Percentiles rank a stretch among this genome's conserved stretches.
phyloP scores from a whole-genome alignment of 179 eudicot genomes.

The Silene vulgaris region DNA sequence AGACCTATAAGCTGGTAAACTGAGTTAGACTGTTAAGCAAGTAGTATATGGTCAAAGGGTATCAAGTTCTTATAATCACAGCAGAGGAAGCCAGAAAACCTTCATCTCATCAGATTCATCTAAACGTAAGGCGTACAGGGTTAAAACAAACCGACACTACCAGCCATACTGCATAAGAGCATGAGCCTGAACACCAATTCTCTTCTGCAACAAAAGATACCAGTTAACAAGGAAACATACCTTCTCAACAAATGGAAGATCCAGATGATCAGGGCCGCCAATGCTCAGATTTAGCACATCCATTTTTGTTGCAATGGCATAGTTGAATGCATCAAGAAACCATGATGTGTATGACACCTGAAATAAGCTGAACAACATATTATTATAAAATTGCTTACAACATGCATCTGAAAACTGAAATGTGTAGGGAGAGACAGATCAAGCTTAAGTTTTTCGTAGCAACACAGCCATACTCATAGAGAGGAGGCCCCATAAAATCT shows the following conservation, averaged over 20 bases:
- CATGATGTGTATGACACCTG: constrained; percentile 99
- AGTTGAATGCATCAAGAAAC: constrained; percentile 99
- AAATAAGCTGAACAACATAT: constrained; percentile 88
- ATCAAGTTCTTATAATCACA: constrained; percentile 1
- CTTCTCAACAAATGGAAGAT: constrained; percentile 98
- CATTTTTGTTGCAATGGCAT: constrained; percentile 91
- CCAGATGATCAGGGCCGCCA: constrained; percentile 97
- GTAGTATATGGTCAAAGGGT: neutral
- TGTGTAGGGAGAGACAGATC: constrained; percentile 14
- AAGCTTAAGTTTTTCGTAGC: neutral
- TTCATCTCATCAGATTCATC: neutral
- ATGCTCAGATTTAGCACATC: constrained; percentile 95
- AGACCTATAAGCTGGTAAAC: neutral
- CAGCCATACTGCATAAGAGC: constrained; percentile 10
- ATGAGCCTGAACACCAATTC: constrained; percentile 10
- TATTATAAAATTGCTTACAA: constrained; percentile 57
- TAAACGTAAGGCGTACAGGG: neutral
- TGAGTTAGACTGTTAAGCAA: neutral
- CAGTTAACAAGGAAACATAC: constrained; percentile 32
- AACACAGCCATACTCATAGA: neutral
- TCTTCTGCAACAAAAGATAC: constrained; percentile 5
- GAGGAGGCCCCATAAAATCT: neutral
- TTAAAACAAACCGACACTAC: neutral
- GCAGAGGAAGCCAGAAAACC: neutral
- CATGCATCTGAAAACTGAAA: constrained; percentile 22